A percentile compares a stretch with the other conserved stretches of the same genome.
phyloP scores from a whole-genome alignment of 108 stramenopile species.

The Skeletonema menzelii region DNA sequence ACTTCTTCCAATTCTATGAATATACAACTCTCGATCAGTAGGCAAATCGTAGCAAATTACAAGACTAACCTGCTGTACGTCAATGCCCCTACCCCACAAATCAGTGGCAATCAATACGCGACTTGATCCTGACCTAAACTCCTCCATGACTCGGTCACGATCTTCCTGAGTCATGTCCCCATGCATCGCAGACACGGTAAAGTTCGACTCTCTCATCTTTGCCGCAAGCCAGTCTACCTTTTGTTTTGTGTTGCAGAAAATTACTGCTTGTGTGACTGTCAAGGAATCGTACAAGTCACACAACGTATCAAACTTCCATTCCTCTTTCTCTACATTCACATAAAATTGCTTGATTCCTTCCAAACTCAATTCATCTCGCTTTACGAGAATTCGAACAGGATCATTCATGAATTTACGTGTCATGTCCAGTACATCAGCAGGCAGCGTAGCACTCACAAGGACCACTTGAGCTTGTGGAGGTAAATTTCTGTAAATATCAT shows the following conservation, averaged over 20 bases:
- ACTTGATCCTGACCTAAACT: slow-evolving; percentile 94
- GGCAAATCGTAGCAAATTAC: slow-evolving; percentile 99
- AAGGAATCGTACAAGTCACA: slow-evolving; percentile 99
- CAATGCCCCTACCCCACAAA: slow-evolving; percentile 98
- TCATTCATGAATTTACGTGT: slow-evolving; percentile 98
- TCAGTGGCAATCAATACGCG: slow-evolving; percentile 98
- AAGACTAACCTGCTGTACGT: slow-evolving; percentile 98
- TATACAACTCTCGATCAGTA: slow-evolving; percentile 96
- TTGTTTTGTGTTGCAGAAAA: slow-evolving; percentile 97
- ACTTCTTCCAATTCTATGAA: slow-evolving; percentile 97
- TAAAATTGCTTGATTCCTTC: slow-evolving; percentile 99
- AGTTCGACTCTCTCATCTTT: slow-evolving; percentile 95
- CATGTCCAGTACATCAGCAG: slow-evolving; percentile 95
- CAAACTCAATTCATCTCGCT: slow-evolving; percentile 97
- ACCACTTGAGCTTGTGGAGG: slow-evolving; percentile 95
- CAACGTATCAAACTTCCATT: slow-evolving; percentile 99
- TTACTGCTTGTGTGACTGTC: slow-evolving; percentile 98
- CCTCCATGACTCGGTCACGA: slow-evolving; percentile 96
- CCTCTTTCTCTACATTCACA: slow-evolving; percentile 97
- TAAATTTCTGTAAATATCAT: slow-evolving; percentile 97
- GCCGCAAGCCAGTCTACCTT: slow-evolving; percentile 97
- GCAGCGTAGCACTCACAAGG: slow-evolving; percentile 94
- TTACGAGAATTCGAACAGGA: slow-evolving; percentile 95
- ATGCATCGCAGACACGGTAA: slow-evolving; percentile 98
- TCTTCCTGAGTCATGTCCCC: slow-evolving; percentile 96